Base-by-base conservation (phyloP, 2,329 filamentous ascomycete genomes). In the Neurospora crassa region DNA sequence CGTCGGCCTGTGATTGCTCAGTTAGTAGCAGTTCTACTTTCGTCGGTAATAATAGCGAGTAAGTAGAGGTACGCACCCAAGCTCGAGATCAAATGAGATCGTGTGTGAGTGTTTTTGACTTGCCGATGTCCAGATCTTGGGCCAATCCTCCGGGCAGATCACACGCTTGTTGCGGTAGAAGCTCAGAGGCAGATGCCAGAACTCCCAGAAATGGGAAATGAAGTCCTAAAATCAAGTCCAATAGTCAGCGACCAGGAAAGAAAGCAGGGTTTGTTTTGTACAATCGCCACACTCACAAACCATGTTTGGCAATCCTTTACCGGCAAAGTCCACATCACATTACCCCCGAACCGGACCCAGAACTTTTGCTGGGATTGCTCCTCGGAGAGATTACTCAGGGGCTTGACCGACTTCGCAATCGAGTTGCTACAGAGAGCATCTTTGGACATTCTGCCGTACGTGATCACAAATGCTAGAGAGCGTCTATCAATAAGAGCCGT, bases 231-330 rank as follows among this genome's bases (percentile, higher is more conserved):
- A 6, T 10, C 1, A 0, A 37, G 59, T 34, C 10, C 24, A 70
- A n/a, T 20, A 14, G 69, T 43, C 29, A 34, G 69, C 40, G 0
- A 70, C 41, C 41, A 70, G 12, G 20, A 37, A 18, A 12, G 11
- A 70, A 34, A 42, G 43, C 14, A 10, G 12, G 10, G 40, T 29
- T 40, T 20, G 10, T 70, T 24, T 29, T 59, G 6, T 40, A 7
- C 59, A 77, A 67, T 76, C 67, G 7, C 11, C 69, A 76, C 4
- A 76, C 82, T 76, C 76, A 84, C 82, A 80, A 85, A 82, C 83
- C 83, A 85, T 0, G 81, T 83, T 37, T 77, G 75, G 69, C 83
- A 85, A 67, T 84, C 79, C 18, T 81, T 75, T 3, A 80, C 72
- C 2, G 78, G 76, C 11, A 85, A 74, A 1, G 77, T 76, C 83